A percentile compares a stretch with the other conserved stretches of the same genome.
phyloP scores from a whole-genome alignment of 805 yeast genomes.

The Sugiyamaella qingdaonensis region DNA sequence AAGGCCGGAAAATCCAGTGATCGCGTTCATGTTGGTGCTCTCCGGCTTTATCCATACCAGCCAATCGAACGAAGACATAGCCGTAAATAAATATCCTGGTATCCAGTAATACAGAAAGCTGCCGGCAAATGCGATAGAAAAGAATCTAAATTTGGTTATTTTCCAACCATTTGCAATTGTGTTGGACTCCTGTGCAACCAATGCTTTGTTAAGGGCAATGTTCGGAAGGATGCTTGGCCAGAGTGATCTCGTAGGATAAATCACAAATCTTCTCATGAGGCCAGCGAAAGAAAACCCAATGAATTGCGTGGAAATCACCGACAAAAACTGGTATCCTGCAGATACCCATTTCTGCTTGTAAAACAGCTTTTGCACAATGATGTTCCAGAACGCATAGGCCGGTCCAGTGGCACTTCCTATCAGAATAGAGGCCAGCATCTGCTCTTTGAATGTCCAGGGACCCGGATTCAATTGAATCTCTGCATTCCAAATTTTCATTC shows the following conservation, averaged over 20 bases:
- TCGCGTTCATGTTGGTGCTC: conserved; percentile 54
- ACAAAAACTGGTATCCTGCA: conserved; percentile 42
- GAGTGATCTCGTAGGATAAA: conserved; percentile 41
- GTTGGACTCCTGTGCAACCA: conserved; percentile 46
- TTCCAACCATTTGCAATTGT: conserved; percentile 55
- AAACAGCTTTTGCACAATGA: conserved; percentile 22
- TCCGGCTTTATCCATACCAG: conserved; percentile 51
- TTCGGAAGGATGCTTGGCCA: conserved; percentile 56
- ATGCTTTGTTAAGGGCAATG: conserved; percentile 45
- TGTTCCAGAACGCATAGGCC: conserved; percentile 15
- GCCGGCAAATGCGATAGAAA: conserved; percentile 39
- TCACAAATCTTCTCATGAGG: conserved; percentile 48
- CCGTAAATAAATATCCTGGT: conserved; percentile 63
- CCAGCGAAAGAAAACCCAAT: conserved; percentile 53
- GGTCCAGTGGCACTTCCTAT: conserved; percentile 4
- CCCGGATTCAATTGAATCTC: conserved; percentile 51
- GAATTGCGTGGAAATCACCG: conserved; percentile 47
- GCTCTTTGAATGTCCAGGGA: conserved; percentile 61
- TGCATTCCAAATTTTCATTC: conserved; percentile 36
- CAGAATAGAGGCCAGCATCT: conserved; percentile 50
- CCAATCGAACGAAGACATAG: conserved; percentile 62
- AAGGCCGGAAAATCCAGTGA: conserved; percentile 55
- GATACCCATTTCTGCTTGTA: conserved; percentile 32
- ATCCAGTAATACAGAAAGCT: conserved; percentile 61
- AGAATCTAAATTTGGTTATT: conserved; percentile 50